Evolutionary conservation across 1,284 basidiomycete genomes (phyloP), one percentile per base, ranked within the genome.

Genomic region (Trichosporon asahii): DNA sequence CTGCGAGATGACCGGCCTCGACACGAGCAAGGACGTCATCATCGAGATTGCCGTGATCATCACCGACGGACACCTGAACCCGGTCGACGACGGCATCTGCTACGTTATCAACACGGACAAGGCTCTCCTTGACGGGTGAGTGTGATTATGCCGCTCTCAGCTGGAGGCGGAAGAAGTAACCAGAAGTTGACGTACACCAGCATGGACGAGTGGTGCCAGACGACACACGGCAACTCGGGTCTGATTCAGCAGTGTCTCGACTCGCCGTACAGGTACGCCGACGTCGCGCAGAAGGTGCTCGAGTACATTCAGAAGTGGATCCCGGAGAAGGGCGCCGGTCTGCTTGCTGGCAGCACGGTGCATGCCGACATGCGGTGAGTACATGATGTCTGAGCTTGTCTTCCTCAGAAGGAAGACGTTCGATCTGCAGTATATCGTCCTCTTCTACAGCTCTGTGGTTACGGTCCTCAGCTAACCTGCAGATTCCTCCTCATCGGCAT

Each of bases 1-100:
- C 72, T 85, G 84, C 78, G 84, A 86, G 74, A 86, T 86, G 85
- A 85, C 85, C 7, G 86, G 86, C 0, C 78, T 86, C 11, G 81
- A 85, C 69, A 72, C 79, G 2, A 68, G 77, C 2, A 78, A 75
- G 25, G 86, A 87, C 68, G 71, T 81, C 1, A 83, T 87, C 65
- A 77, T 87, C 25, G 86, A 87, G 76, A 84, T 86, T n/a, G 86
- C 85, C 0, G 84, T 84, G 55, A 86, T 86, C 71, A 81, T 87
- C 66, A 88, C 87, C 3, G 83, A 87, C 73, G 85, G 85, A 1
- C 75, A 85, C 8, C 76, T 88, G 25, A 76, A 82, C 12, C 83
- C 83, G 2, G 82, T 88, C 2, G 87, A 88, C 71, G 82, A 84
- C 21, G 87, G 87, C 2, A 79, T 87, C 12, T 79, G 80, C 61